Base-by-base conservation (phyloP, 2,329 filamentous ascomycete species). In the Pleomassaria siparia region DNA sequence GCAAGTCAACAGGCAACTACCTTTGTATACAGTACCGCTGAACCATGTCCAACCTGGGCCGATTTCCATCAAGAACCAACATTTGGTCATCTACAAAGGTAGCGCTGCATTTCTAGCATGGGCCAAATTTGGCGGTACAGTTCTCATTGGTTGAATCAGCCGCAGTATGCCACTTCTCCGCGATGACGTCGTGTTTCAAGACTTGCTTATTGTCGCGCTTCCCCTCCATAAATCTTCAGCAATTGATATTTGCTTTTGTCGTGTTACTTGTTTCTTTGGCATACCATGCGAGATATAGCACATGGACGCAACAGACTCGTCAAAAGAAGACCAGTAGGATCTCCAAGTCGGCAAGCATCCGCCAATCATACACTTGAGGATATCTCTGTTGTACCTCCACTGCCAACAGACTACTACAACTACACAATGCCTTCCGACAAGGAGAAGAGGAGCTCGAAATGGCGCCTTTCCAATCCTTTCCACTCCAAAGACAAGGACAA, bases 381-480 rank as follows among this genome's bases (percentile, higher is more conserved):
- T 11, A 53, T 44, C 49, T 59, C 50, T 55, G 54, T 53, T 43
- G 41, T 55, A 36, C 59, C 60, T 49, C 53, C 50, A 43, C 39
- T 61, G 20, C 35, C 46, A n/a, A 41, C 53, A 10, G 24, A 33
- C 11, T 21, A 37, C 15, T 33, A 37, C 22, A 41, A 29, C 46
- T 20, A 22, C 13, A 28, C 40, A 6, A 54, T 54, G 56, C 45
- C 53, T 37, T 47, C 58, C 15, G 63, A 66, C 8, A 68, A 68
- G 42, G 66, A 69, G 29, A 70, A 69, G 56, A 63, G 58, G 28
- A 8, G n/a, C n/a, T n/a, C 67, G 8, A 68, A 66, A 54, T 70
- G 63, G 59, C 63, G 64, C 15, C 56, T 69, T 21, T 70, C 67
- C 9, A 69, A 68, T 21, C 64, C 64, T 2, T 70, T 69, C 46